Evolutionary conservation across 1,284 basidiomycete genomes (phyloP).

Genomic region (Albatrellus sp.): DNA sequence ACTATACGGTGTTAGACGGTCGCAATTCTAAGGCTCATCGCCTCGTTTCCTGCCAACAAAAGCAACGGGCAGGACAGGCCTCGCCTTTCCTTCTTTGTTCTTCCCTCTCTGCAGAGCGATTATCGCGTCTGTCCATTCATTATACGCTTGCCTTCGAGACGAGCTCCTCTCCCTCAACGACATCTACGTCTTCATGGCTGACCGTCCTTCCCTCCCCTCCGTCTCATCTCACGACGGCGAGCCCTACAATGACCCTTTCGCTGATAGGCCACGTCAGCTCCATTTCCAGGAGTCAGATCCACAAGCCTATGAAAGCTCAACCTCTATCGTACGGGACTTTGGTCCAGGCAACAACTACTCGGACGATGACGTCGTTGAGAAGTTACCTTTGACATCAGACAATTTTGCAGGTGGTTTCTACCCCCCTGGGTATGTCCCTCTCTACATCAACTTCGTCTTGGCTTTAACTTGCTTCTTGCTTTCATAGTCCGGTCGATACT

Average conservation of each 20-base stretch:
- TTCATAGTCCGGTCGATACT: constrained; percentile 43
- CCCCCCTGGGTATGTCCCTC: constrained; percentile 42
- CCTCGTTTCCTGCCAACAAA: constrained; percentile 12
- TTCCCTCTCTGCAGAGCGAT: not conserved
- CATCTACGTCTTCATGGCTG: constrained; percentile 8
- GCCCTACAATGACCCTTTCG: constrained; percentile 52
- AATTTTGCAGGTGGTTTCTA: constrained; percentile 54
- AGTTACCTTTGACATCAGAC: constrained; percentile 52
- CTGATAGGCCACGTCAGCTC: constrained; percentile 46
- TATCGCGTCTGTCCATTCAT: not conserved
- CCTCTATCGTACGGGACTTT: constrained; percentile 43
- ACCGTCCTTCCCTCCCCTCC: constrained; percentile 7
- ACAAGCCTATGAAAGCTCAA: constrained; percentile 35
- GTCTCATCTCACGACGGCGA: constrained; percentile 18
- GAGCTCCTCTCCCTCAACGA: not conserved
- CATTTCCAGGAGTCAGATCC: constrained; percentile 46
- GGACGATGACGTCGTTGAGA: constrained; percentile 61
- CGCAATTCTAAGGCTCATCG: constrained; percentile 4
- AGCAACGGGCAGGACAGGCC: constrained; percentile 2
- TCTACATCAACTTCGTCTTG: constrained; percentile 1
- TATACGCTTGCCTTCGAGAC: too few species aligned
- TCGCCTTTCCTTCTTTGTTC: not conserved
- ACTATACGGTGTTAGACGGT: not conserved
- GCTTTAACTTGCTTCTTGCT: not conserved
- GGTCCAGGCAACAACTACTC: constrained; percentile 27